These are phyloP conservation scores for Pseudisothecium myosuroides DNA, from an alignment of 225 moss, liverwort and hornwort species.

Conservation along the genomic window DNA sequence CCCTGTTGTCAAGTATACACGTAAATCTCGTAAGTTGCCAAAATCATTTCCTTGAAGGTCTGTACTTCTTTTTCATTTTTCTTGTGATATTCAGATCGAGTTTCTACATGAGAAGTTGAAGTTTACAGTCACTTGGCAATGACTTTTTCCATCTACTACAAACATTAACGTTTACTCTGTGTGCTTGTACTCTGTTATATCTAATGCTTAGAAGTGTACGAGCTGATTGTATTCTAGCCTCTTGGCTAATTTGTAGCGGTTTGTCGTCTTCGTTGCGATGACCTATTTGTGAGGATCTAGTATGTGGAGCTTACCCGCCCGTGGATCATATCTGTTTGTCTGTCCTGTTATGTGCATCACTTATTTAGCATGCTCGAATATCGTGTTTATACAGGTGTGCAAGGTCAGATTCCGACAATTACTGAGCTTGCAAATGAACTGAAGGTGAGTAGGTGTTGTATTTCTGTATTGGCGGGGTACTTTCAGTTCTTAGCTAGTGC, in stretches of 20 bases:
- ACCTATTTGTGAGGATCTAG: not conserved
- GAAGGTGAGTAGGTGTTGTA: constrained; percentile 8
- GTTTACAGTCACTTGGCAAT: not conserved
- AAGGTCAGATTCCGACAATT: constrained; percentile 4
- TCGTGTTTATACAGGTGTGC: constrained; percentile 7
- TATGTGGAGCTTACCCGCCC: not conserved
- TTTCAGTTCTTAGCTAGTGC: not conserved
- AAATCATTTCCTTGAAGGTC: not conserved
- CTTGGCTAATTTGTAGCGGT: not conserved
- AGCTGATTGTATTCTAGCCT: not conserved
- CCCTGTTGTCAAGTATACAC: not conserved
- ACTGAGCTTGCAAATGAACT: constrained; percentile 1
- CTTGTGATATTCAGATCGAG: not conserved
- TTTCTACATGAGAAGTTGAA: not conserved
- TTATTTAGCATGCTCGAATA: not conserved
- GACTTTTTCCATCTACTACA: not conserved
- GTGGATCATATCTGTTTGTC: not conserved
- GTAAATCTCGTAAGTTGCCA: constrained; percentile 9
- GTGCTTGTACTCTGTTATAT: not conserved
- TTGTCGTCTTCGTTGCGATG: not conserved
- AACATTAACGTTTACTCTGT: not conserved
- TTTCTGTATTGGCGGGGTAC: not conserved
- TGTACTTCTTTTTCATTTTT: not conserved
- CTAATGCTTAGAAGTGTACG: not conserved
- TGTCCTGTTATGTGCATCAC: not conserved